Evolutionary conservation across 2,329 filamentous ascomycete genomes (phyloP).

Genomic region (Colletotrichum caudatum): DNA sequence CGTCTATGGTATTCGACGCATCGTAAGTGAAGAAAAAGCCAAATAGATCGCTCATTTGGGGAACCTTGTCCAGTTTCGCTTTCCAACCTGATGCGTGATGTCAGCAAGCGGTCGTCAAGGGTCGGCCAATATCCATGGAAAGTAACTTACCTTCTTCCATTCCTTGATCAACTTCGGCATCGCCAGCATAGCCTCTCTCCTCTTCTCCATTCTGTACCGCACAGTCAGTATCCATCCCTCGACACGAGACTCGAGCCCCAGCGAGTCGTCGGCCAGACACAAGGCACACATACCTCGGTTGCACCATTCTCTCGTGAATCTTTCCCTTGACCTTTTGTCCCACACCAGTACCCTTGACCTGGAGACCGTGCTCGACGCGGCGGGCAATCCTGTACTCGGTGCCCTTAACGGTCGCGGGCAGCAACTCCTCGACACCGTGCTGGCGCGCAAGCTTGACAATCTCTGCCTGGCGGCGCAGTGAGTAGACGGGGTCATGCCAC

Average conservation of each 20-base stretch:
- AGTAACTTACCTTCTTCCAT: slow-evolving; percentile 89
- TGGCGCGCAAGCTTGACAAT: slow-evolving; percentile 86
- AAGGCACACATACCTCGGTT: slow-evolving; percentile 69
- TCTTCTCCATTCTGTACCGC: slow-evolving; percentile 78
- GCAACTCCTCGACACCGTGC: slow-evolving; percentile 82
- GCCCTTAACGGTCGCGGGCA: slow-evolving; percentile 83
- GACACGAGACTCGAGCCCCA: neutral
- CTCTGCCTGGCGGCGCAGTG: slow-evolving; percentile 88
- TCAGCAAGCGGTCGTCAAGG: slow-evolving; percentile 51
- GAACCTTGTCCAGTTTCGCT: slow-evolving; percentile 68
- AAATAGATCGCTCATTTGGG: slow-evolving; percentile 60
- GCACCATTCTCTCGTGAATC: slow-evolving; percentile 87
- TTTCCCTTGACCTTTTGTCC: slow-evolving; percentile 97
- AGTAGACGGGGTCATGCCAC: slow-evolving; percentile 87
- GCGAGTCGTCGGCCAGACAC: neutral
- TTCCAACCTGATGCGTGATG: slow-evolving; percentile 60
- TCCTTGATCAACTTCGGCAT: slow-evolving; percentile 93
- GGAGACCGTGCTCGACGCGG: slow-evolving; percentile 81
- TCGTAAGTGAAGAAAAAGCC: slow-evolving; percentile 16
- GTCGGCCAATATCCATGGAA: neutral
- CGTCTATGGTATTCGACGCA: slow-evolving; percentile 23
- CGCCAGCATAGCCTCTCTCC: slow-evolving; percentile 90
- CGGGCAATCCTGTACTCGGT: slow-evolving; percentile 77
- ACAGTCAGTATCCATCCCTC: slow-evolving; percentile 48
- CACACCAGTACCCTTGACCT: slow-evolving; percentile 92